Evolutionary conservation across 2,329 filamentous ascomycete genomes (phyloP), one percentile per base, ranked within the genome.

Genomic region (Monosporascus sp.): DNA sequence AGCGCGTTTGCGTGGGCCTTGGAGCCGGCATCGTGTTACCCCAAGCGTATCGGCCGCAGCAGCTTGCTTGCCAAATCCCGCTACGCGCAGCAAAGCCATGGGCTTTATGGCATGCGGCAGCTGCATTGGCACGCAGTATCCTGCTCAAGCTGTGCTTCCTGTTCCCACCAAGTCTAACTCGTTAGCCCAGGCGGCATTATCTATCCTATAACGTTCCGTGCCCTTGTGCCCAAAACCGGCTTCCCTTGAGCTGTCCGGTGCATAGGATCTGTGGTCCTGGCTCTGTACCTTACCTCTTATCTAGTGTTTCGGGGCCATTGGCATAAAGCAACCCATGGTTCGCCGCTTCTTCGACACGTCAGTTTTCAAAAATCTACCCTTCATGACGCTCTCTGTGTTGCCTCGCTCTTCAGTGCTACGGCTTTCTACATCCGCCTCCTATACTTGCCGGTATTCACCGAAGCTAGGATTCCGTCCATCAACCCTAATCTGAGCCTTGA

Each of bases 181-280:
- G 5, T 18, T 45, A 25, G 25, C 24, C 17, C n/a, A 58, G 54
- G 57, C 25, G 57, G 56, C 14, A 50, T 62, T n/a, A 51, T 62
- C 8, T 62, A 59, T 36, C 60, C 56, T 1, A 48, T 55, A 17
- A 48, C 52, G 31, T 59, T 62, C 38, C 57, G 49, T 11, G 22
- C 36, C 7, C 15, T 56, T 4, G 44, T 55, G 11, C 25, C 54
- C 2, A 39, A 45, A 1, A 18, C 57, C 14, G 58, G 58, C 14
- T 62, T 62, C 41, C 57, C 54, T 8, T 60, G 57, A 58, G 55
- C 60, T 3, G 59, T 54, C 11, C 55, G 58, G n/a, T 49, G 54
- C 7, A 45, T 57, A 5, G 56, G 36, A 3, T 62, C 59, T 22
- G 53, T 59, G 17, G 3, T 57, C 2, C 45, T 60, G 20, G 53